Evolutionary conservation across 495 filamentous ascomycete species (phyloP).

Genomic region (Aspergillus sclerotiicarbonarius): DNA sequence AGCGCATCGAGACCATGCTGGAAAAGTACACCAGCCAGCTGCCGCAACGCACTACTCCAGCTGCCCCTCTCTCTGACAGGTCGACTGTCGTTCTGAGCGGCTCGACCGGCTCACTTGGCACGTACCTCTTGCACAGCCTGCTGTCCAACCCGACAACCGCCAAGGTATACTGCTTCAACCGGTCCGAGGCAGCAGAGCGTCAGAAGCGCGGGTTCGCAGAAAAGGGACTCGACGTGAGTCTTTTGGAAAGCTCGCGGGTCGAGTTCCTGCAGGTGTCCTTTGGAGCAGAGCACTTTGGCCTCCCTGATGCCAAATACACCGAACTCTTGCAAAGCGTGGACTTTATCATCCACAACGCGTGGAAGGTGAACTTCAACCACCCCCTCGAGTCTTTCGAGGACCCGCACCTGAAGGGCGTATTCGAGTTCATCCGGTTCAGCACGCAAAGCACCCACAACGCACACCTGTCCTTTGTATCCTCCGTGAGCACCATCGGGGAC

Average conservation of each 20-base stretch:
- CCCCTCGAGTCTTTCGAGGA: constrained; percentile 54
- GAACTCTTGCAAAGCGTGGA: constrained; percentile 38
- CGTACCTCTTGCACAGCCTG: constrained; percentile 51
- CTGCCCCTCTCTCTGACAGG: constrained; percentile 1
- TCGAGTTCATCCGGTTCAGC: constrained; percentile 49
- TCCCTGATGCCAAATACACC: constrained; percentile 35
- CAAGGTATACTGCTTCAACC: constrained; percentile 57
- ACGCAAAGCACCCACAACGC: constrained; percentile 36
- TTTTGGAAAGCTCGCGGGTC: constrained; percentile 17
- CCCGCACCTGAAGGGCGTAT: constrained; percentile 49
- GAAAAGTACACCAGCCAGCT: constrained; percentile 22
- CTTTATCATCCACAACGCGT: constrained; percentile 60
- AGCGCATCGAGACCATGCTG: constrained; percentile 19
- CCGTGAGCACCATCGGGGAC: constrained; percentile 43
- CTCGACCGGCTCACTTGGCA: constrained; percentile 58
- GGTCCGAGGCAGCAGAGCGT: constrained; percentile 25
- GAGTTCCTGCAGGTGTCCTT: constrained; percentile 52
- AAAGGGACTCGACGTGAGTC: constrained; percentile 10
- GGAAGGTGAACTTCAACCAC: constrained; percentile 63
- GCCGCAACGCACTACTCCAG: constrained; percentile 15
- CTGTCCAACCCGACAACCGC: constrained; percentile 31
- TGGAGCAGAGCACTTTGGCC: constrained; percentile 43
- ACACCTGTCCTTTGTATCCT: constrained; percentile 56
- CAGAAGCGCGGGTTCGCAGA: constrained; percentile 15
- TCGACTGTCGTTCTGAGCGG: constrained; percentile 51